phyloP scores from a whole-genome alignment of 139 green algal genomes.

The Desmodesmus armatus region DNA sequence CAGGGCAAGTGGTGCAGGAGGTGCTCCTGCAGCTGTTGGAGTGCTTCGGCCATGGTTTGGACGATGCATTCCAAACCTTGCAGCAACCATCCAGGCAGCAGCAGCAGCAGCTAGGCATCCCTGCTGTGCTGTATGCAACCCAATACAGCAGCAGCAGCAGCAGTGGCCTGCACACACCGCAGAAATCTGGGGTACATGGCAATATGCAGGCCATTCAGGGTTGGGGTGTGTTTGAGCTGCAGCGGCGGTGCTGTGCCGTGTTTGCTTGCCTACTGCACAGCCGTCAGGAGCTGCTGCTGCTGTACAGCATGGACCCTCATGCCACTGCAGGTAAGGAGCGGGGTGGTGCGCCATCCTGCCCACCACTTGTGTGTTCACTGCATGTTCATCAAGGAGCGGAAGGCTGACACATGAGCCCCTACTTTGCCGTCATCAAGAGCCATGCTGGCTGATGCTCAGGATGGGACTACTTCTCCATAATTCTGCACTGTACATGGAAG shows the following conservation, averaged over 20 bases:
- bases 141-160: slow-evolving; percentile 15
- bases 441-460: neutral
- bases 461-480: neutral
- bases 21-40: slow-evolving; percentile 6
- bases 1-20: slow-evolving; percentile 1
- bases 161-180: too few relatives aligned
- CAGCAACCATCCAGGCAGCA: neutral
- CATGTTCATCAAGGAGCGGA: neutral
- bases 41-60: neutral
- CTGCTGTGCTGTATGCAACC: neutral
- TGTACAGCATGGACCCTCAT: neutral
- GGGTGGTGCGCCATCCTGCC: neutral
- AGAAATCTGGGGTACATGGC: too few relatives aligned
- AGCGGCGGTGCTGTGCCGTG: neutral
- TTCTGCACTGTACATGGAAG: neutral
- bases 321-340: slow-evolving; percentile 3
- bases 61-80: neutral
- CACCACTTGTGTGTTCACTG: neutral
- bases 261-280: slow-evolving; percentile 13
- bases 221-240: slow-evolving; percentile 23
- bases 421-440: neutral
- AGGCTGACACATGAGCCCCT: neutral
- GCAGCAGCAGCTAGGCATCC: too few relatives aligned
- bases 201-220: too few relatives aligned
- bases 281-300: slow-evolving; percentile 1